phyloP scores from a whole-genome alignment of 2,329 filamentous ascomycete genomes.

The Ceratocystis eucalypticola region DNA sequence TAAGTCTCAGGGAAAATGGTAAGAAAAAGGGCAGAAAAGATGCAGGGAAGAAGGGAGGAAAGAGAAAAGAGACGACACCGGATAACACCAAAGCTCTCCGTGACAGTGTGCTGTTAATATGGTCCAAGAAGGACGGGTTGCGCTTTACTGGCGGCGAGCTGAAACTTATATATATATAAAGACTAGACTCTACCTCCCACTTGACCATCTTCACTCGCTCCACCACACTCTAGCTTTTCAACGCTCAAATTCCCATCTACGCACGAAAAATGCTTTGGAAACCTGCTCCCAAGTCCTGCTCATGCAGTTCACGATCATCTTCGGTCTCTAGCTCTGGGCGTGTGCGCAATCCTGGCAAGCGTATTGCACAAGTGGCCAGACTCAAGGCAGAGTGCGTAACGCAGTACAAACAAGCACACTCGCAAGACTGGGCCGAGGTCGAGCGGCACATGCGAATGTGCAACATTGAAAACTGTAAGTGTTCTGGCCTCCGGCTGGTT shows the following conservation, averaged over 20 bases:
- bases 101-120: neutral
- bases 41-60: neutral
- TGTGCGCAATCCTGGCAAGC: constrained; percentile 21
- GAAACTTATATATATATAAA: no score
- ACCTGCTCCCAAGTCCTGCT: constrained; percentile 9
- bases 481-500: neutral
- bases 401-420: constrained; percentile 62
- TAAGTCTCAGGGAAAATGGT: neutral
- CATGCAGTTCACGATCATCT: constrained; percentile 3
- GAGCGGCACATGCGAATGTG: constrained; percentile 61
- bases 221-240: neutral
- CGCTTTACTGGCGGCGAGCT: no score
- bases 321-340: constrained; percentile 1
- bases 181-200: no score
- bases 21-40: neutral
- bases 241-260: no score
- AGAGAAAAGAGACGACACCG: neutral
- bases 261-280: constrained; percentile 8
- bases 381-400: constrained; percentile 52
- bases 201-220: neutral
- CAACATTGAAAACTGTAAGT: constrained; percentile 58
- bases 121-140: neutral
- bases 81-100: neutral
- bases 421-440: constrained; percentile 64
- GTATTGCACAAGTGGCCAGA: constrained; percentile 59